Conservation (phyloP, 2,329 filamentous ascomycete species). For the Pseudocercospora ulei region DNA sequence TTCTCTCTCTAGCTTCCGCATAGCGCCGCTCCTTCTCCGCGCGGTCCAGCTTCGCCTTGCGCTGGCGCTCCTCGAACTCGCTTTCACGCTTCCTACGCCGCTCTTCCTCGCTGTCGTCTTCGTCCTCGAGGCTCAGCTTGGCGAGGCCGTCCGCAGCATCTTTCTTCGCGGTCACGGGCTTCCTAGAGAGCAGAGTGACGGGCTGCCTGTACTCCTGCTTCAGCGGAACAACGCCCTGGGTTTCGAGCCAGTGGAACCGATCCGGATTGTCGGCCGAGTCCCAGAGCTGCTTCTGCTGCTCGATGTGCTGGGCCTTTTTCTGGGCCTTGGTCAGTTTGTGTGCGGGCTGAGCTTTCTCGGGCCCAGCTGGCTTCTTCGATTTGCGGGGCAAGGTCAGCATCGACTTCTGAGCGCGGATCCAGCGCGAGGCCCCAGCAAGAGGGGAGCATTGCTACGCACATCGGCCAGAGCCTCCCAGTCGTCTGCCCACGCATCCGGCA, state of each 20-base stretch:
- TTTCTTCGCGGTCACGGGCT: slow-evolving; percentile 54
- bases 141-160: slow-evolving; percentile 44
- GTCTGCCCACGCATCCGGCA: slow-evolving; percentile 80
- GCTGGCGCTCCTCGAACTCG: slow-evolving; percentile 65
- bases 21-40: slow-evolving; percentile 88
- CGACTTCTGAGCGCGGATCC: slow-evolving; percentile 9
- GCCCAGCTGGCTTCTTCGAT: slow-evolving; percentile 30
- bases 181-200: slow-evolving; percentile 76
- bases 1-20: slow-evolving; percentile 75
- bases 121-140: slow-evolving; percentile 40
- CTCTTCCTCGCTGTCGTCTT: slow-evolving; percentile 58
- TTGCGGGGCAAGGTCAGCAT: slow-evolving; percentile 32
- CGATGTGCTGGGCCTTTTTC: slow-evolving; percentile 66
- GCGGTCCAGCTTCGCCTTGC: slow-evolving; percentile 65
- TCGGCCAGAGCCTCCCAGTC: slow-evolving; percentile 80
- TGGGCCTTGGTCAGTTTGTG: slow-evolving; percentile 61
- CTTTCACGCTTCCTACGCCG: slow-evolving; percentile 52
- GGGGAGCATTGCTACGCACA: slow-evolving; percentile 36
- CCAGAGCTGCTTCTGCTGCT: slow-evolving; percentile 80
- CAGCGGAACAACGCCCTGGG: slow-evolving; percentile 52
- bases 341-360: slow-evolving; percentile 35
- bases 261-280: slow-evolving; percentile 75
- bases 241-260: slow-evolving; percentile 64
- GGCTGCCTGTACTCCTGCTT: slow-evolving; percentile 65
- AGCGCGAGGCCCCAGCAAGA: slow-evolving; percentile 3